phyloP scores from a whole-genome alignment of 2,329 filamentous ascomycete genomes.

The Fusarium sp. region DNA sequence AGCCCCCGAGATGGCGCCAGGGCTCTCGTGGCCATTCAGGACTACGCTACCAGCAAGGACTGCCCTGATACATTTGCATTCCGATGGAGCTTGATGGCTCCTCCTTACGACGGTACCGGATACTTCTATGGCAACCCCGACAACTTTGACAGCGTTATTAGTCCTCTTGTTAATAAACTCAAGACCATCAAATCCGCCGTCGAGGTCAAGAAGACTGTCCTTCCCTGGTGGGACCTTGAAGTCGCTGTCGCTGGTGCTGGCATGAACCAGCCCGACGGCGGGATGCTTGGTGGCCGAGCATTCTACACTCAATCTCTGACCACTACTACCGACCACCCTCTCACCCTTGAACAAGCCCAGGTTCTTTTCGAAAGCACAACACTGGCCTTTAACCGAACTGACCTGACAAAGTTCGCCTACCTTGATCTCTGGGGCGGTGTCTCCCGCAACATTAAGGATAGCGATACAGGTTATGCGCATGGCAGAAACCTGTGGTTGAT shows the following conservation, averaged over 20 bases:
- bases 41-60: slow-evolving; percentile 18
- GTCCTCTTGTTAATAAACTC: slow-evolving; percentile 23
- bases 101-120: slow-evolving; percentile 22
- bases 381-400: slow-evolving; percentile 38
- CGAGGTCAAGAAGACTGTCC: slow-evolving; percentile 27
- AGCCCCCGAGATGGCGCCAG: slow-evolving; percentile 20
- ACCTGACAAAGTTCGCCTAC: slow-evolving; percentile 34
- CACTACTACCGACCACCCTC: slow-evolving; percentile 35
- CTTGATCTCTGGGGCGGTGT: slow-evolving; percentile 42
- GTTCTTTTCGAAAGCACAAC: slow-evolving; percentile 28
- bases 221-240: slow-evolving; percentile 38
- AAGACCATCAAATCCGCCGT: slow-evolving; percentile 15
- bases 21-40: slow-evolving; percentile 37
- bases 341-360: slow-evolving; percentile 32
- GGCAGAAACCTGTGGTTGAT: slow-evolving; percentile 40
- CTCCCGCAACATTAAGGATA: slow-evolving; percentile 31
- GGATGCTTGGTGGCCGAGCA: slow-evolving; percentile 32
- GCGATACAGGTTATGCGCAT: slow-evolving; percentile 35
- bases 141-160: slow-evolving; percentile 26
- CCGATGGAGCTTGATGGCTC: slow-evolving; percentile 32
- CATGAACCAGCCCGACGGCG: slow-evolving; percentile 35
- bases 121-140: slow-evolving; percentile 42
- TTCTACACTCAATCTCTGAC: slow-evolving; percentile 38
- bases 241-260: slow-evolving; percentile 28
- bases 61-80: slow-evolving; percentile 38